Percentiles rank a stretch among this genome's conserved stretches.
These are phyloP conservation scores for Pichia sp. DNA, from an alignment of 1,139 yeast genomes.

Conservation along the genomic window DNA sequence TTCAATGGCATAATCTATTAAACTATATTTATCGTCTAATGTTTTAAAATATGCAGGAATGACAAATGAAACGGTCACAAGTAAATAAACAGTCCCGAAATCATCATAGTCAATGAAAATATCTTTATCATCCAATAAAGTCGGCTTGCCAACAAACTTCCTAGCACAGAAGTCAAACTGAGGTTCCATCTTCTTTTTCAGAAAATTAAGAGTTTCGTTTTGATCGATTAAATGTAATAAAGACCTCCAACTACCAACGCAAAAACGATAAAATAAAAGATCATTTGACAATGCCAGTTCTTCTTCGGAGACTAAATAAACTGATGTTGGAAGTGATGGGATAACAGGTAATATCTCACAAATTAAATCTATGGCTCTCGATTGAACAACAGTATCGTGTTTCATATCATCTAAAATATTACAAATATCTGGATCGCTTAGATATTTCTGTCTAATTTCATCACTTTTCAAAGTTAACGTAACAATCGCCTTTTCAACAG, in stretches of 20 bases:
- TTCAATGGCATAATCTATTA: slow-evolving; percentile 18
- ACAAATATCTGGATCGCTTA: slow-evolving; percentile 19
- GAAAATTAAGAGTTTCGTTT: slow-evolving; percentile 5
- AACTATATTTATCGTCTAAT: slow-evolving; percentile 16
- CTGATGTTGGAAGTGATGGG: slow-evolving; percentile 20
- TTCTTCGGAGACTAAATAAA: slow-evolving; percentile 20
- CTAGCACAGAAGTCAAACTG: slow-evolving; percentile 21
- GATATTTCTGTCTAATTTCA: slow-evolving; percentile 23
- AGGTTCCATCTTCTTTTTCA: slow-evolving; percentile 16
- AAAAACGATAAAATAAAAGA: slow-evolving; percentile 21
- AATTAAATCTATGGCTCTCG: slow-evolving; percentile 26
- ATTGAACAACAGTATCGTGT: slow-evolving; percentile 16
- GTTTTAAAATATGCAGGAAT: slow-evolving; percentile 15
- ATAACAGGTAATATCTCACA: slow-evolving; percentile 20
- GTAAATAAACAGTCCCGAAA: slow-evolving; percentile 13
- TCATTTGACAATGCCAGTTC: slow-evolving; percentile 24
- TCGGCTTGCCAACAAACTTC: slow-evolving; percentile 13
- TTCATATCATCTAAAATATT: slow-evolving; percentile 20
- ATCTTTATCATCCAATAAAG: slow-evolving; percentile 13
- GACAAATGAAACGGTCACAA: slow-evolving; percentile 18
- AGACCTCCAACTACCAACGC: slow-evolving; percentile 10
- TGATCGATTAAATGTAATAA: slow-evolving; percentile 7
- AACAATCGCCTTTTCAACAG: slow-evolving; percentile 21
- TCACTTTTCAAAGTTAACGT: slow-evolving; percentile 23
- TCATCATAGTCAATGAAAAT: slow-evolving; percentile 15